These are phyloP conservation scores for Elsinoe batatas DNA, from an alignment of 2,329 filamentous ascomycete species.

Conservation along the genomic window DNA sequence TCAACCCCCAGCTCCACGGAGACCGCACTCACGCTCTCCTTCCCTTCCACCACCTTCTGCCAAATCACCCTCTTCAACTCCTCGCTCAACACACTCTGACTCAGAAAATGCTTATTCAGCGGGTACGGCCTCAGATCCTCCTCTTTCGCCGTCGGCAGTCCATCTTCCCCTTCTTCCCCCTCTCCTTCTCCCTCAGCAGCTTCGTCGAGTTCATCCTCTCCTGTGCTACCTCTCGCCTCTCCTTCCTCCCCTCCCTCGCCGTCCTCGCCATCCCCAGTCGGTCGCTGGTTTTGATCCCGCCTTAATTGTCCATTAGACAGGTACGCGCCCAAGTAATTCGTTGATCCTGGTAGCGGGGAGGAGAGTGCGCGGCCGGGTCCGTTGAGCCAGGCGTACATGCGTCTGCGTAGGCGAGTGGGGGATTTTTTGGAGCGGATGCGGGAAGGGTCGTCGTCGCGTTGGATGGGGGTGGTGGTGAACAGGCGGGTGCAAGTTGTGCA, in stretches of 20 bases:
- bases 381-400: constrained; percentile 52
- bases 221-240: constrained; percentile 18
- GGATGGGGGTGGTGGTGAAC: not conserved
- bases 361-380: constrained; percentile 42
- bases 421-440: constrained; percentile 13
- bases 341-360: constrained; percentile 39
- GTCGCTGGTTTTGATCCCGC: constrained; percentile 24
- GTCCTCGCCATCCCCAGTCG: constrained; percentile 9
- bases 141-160: constrained; percentile 21
- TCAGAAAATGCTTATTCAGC: constrained; percentile 59
- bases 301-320: constrained; percentile 39
- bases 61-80: constrained; percentile 64
- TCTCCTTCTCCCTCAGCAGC: constrained; percentile 15
- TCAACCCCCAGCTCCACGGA: constrained; percentile 70
- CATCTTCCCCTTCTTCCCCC: constrained; percentile 17
- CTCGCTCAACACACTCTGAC: constrained; percentile 64
- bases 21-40: constrained; percentile 62
- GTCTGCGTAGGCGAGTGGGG: constrained; percentile 41
- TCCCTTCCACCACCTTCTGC: constrained; percentile 52
- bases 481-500: not conserved
- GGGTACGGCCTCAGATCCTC: constrained; percentile 55
- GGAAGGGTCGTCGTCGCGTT: not conserved
- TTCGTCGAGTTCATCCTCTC: constrained; percentile 18
- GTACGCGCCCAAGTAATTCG: constrained; percentile 48
- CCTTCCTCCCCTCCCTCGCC: constrained; percentile 19